Conservation (phyloP, 1,284 basidiomycete species). For the Malassezia yamatoensis region DNA sequence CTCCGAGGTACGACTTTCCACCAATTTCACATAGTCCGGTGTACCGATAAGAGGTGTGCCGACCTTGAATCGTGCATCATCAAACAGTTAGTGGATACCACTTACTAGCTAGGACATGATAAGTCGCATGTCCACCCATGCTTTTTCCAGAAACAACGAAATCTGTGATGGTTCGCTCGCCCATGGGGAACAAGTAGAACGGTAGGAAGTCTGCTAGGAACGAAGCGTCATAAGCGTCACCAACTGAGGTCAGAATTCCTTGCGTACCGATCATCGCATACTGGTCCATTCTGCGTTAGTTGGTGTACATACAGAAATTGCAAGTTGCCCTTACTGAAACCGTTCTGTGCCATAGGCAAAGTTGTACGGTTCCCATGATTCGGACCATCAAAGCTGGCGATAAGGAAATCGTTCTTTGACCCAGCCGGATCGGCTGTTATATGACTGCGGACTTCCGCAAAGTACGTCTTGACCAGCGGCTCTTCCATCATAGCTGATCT, state of each 20-base stretch:
- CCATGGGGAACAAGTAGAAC: slow-evolving; percentile 63
- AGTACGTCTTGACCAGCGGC: slow-evolving; percentile 14
- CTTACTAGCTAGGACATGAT: slow-evolving; percentile 55
- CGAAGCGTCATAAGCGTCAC: slow-evolving; percentile 65
- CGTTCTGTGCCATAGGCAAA: slow-evolving; percentile 31
- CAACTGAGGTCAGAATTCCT: slow-evolving; percentile 38
- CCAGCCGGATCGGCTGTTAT: not conserved
- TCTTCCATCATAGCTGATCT: slow-evolving; percentile 19
- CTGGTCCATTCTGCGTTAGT: slow-evolving; percentile 32
- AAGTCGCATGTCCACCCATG: slow-evolving; percentile 67
- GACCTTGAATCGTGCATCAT: slow-evolving; percentile 58
- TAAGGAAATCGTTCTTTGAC: slow-evolving; percentile 21
- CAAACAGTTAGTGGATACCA: not conserved
- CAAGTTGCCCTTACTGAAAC: slow-evolving; percentile 39
- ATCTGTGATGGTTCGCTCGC: slow-evolving; percentile 57
- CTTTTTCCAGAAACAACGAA: slow-evolving; percentile 65
- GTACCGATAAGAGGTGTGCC: slow-evolving; percentile 65
- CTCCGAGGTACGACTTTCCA: slow-evolving; percentile 14
- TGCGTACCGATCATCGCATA: slow-evolving; percentile 52
- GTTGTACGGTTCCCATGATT: slow-evolving; percentile 48
- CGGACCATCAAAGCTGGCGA: slow-evolving; percentile 45
- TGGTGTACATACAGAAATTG: slow-evolving; percentile 18
- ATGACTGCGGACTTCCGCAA: not conserved
- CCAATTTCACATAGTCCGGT: slow-evolving; percentile 55
- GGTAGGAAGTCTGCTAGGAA: slow-evolving; percentile 72